Percentiles rank a stretch among this genome's conserved stretches.
These are phyloP conservation scores for Penicillium frequentans DNA, from an alignment of 2,329 filamentous ascomycete species.

Conservation along the genomic window DNA sequence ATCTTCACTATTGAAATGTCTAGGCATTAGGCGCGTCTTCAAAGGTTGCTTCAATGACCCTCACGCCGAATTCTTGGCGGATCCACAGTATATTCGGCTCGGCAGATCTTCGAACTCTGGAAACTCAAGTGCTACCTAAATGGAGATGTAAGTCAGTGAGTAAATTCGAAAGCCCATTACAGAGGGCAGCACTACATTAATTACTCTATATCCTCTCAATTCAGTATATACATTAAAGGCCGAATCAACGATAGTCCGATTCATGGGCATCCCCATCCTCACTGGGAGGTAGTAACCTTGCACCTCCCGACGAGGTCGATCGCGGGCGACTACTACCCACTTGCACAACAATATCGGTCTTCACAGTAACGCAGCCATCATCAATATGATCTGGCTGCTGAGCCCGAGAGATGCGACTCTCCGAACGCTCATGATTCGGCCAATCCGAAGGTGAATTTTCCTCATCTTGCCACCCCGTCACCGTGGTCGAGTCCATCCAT, in stretches of 20 bases:
- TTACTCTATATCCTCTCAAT: too few species aligned
- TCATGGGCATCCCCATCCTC: slow-evolving; percentile 7
- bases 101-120: too few species aligned
- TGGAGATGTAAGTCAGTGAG: too few species aligned
- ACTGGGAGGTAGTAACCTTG: slow-evolving; percentile 14
- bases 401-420: slow-evolving; percentile 12
- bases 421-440: slow-evolving; percentile 10
- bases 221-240: neutral
- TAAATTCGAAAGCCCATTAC: too few species aligned
- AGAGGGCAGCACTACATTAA: too few species aligned
- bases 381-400: slow-evolving; percentile 11
- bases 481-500: slow-evolving; percentile 19
- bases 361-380: slow-evolving; percentile 25
- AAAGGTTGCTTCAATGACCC: too few species aligned
- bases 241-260: neutral
- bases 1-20: too few species aligned
- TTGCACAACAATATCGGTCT: slow-evolving; percentile 34
- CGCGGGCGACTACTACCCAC: slow-evolving; percentile 16
- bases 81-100: too few species aligned
- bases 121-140: too few species aligned
- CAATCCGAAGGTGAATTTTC: slow-evolving; percentile 11
- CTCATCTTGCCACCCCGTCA: slow-evolving; percentile 13
- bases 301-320: slow-evolving; percentile 18
- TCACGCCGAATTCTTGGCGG: too few species aligned
- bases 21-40: too few species aligned